Conservation (phyloP, 2,329 filamentous ascomycete genomes). For the Sphaerulina musiva region DNA sequence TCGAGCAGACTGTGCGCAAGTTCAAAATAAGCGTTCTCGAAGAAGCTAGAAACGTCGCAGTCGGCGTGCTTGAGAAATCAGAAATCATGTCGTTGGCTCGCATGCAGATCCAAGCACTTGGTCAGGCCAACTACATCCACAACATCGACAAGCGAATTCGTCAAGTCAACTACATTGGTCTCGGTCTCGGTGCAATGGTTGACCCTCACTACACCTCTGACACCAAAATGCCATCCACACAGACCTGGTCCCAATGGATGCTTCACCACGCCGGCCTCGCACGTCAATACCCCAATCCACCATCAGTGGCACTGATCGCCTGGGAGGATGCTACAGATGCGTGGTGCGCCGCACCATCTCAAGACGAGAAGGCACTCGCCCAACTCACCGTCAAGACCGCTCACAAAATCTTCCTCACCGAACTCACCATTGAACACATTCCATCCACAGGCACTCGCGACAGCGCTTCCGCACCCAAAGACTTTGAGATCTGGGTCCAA, state of each 20-base stretch:
- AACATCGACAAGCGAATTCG: slow-evolving; percentile 29
- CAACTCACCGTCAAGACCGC: slow-evolving; percentile 54
- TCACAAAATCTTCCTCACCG: slow-evolving; percentile 34
- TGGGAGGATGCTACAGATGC: slow-evolving; percentile 82
- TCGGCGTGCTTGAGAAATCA: slow-evolving; percentile 10
- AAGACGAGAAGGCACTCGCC: slow-evolving; percentile 48
- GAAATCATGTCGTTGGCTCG: slow-evolving; percentile 8
- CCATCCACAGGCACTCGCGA: slow-evolving; percentile 37
- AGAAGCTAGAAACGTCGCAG: slow-evolving; percentile 5
- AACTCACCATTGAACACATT: slow-evolving; percentile 44
- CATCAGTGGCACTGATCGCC: slow-evolving; percentile 50
- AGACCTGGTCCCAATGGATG: not conserved
- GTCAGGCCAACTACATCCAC: slow-evolving; percentile 29
- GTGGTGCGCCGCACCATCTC: slow-evolving; percentile 63
- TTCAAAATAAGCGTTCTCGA: slow-evolving; percentile 3
- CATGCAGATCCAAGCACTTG: slow-evolving; percentile 23
- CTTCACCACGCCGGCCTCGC: not conserved
- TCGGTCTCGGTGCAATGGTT: slow-evolving; percentile 59
- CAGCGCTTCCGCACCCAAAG: slow-evolving; percentile 37
- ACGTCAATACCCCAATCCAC: slow-evolving; percentile 11
- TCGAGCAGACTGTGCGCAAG: slow-evolving; percentile 9
- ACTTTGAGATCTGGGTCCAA: slow-evolving; percentile 43
- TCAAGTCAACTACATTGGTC: slow-evolving; percentile 65
- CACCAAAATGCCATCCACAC: slow-evolving; percentile 32
- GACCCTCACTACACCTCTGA: slow-evolving; percentile 56